A percentile compares a stretch with the other conserved stretches of the same genome.
Evolutionary conservation across 177 flowering plant species (phyloP).

Genomic region (Vitis hybrid): DNA sequence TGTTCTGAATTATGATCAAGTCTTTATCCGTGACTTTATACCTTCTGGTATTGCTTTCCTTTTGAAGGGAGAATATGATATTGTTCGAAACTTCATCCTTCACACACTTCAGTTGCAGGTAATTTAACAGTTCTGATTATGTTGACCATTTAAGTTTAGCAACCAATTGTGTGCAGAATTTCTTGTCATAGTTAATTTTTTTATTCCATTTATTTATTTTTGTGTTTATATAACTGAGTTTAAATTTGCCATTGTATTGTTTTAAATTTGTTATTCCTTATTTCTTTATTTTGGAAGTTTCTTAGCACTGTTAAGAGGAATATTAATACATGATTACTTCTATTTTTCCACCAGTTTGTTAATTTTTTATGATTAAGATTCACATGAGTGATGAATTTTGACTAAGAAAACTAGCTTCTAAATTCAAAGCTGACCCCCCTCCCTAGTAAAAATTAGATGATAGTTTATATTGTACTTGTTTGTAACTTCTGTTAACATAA

Average conservation of each 20-base stretch:
- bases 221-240: too few species aligned
- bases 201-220: too few species aligned
- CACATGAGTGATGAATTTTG: too few species aligned
- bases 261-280: too few species aligned
- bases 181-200: too few species aligned
- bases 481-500: background rate
- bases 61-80: conserved; percentile 57
- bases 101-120: conserved; percentile 66
- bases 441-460: background rate
- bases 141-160: background rate
- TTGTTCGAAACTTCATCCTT: conserved; percentile 52
- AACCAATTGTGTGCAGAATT: background rate
- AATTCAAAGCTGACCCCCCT: background rate
- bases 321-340: background rate
- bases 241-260: too few species aligned
- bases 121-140: background rate
- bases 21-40: conserved; percentile 57
- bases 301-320: too few species aligned
- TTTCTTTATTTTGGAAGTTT: too few species aligned
- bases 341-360: background rate
- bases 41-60: conserved; percentile 62
- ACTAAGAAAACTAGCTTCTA: too few species aligned
- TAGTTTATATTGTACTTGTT: background rate
- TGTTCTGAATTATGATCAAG: conserved; percentile 55
- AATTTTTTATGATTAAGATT: too few species aligned